Conservation (phyloP, 768 basidiomycete genomes). For the Pulveroboletus sp. region DNA sequence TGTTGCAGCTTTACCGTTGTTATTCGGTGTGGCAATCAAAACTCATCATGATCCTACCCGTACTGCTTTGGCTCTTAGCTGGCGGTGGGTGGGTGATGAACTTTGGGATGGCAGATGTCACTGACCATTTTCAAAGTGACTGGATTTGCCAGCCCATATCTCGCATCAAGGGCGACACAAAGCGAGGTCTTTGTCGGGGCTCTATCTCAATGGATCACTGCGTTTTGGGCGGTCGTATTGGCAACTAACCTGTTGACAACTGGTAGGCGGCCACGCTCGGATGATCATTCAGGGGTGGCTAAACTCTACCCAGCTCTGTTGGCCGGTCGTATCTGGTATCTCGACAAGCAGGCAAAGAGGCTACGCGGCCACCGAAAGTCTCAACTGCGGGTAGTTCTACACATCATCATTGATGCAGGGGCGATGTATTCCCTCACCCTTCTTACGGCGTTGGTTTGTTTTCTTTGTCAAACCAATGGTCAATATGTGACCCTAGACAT, state of each 20-base stretch:
- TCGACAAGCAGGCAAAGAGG: slow-evolving; percentile 20
- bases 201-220: slow-evolving; percentile 34
- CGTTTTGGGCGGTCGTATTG: slow-evolving; percentile 32
- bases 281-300: background rate
- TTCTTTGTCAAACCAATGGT: slow-evolving; percentile 25
- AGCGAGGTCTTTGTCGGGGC: slow-evolving; percentile 24
- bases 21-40: slow-evolving; percentile 34
- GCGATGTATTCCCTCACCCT: slow-evolving; percentile 36
- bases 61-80: slow-evolving; percentile 28
- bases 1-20: slow-evolving; percentile 23
- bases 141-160: slow-evolving; percentile 16
- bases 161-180: slow-evolving; percentile 8
- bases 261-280: slow-evolving; percentile 12
- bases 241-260: slow-evolving; percentile 33
- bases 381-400: slow-evolving; percentile 17
- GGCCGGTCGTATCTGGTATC: slow-evolving; percentile 30
- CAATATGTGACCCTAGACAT: slow-evolving; percentile 36
- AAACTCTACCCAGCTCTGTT: slow-evolving; percentile 22
- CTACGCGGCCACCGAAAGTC: slow-evolving; percentile 10
- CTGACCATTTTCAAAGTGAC: slow-evolving; percentile 14
- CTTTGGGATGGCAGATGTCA: background rate
- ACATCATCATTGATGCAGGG: slow-evolving; percentile 36
- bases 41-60: slow-evolving; percentile 26
- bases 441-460: slow-evolving; percentile 30
- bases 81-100: slow-evolving; percentile 14